phyloP scores from a whole-genome alignment of 352 stramenopile genomes.

The Peronospora destructor region DNA sequence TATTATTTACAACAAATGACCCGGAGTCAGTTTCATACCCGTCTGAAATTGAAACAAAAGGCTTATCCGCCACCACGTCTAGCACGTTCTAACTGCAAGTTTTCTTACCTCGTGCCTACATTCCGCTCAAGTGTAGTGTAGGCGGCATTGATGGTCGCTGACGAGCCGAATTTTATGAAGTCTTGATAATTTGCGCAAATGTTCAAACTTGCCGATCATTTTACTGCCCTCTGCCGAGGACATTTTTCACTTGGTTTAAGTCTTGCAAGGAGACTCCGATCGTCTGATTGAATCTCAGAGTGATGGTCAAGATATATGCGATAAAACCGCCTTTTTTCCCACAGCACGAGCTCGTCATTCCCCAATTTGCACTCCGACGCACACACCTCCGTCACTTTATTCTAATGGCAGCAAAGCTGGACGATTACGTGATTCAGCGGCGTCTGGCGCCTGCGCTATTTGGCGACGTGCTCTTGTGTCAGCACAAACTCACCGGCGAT shows the following conservation, averaged over 20 bases:
- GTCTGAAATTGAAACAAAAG: background rate
- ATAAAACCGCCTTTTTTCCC: constrained; percentile 2
- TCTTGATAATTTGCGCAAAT: background rate
- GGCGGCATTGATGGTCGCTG: no score
- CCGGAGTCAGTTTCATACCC: background rate
- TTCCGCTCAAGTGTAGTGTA: no score
- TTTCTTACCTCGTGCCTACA: no score
- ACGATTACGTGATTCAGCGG: constrained; percentile 79
- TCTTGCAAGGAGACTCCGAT: constrained; percentile 8
- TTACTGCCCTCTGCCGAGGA: constrained; percentile 9
- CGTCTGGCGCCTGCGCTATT: constrained; percentile 69
- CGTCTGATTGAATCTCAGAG: constrained; percentile 19
- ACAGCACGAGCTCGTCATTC: background rate
- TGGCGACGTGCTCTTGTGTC: constrained; percentile 71
- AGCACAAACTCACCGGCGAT: constrained; percentile 53
- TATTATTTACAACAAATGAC: background rate
- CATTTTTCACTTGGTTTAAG: constrained; percentile 8
- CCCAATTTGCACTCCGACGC: background rate
- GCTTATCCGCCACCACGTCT: no score
- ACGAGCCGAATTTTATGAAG: background rate
- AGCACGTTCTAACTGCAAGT: no score
- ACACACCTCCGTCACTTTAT: background rate
- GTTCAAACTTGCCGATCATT: constrained; percentile 3
- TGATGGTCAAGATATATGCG: constrained; percentile 27
- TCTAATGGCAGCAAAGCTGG: constrained; percentile 47